These are phyloP conservation scores for Pilaira anomala DNA, from an alignment of 192 early-diverging fungal species.

Conservation along the genomic window DNA sequence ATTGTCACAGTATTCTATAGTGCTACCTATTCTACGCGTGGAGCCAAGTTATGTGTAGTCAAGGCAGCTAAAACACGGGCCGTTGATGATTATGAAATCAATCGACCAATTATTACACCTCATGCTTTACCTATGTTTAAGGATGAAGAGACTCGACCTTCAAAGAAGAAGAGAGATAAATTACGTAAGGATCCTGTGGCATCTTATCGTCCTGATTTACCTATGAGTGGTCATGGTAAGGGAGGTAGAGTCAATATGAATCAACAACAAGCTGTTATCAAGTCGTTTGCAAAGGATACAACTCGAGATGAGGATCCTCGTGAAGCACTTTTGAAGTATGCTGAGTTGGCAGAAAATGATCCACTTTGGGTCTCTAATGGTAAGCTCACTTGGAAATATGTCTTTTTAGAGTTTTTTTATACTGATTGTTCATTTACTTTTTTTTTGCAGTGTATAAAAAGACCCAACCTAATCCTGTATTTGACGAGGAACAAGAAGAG, in stretches of 20 bases:
- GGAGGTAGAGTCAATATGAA: slow-evolving; percentile 87
- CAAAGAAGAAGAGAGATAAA: slow-evolving; percentile 76
- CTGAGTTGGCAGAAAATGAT: slow-evolving; percentile 71
- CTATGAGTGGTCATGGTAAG: slow-evolving; percentile 73
- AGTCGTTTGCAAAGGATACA: slow-evolving; percentile 68
- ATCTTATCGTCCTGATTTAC: slow-evolving; percentile 75
- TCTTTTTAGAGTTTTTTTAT: background rate
- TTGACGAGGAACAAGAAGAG: slow-evolving; percentile 5
- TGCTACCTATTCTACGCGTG: slow-evolving; percentile 59
- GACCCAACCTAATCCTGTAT: slow-evolving; percentile 20
- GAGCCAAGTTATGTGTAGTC: slow-evolving; percentile 66
- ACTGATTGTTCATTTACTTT: background rate
- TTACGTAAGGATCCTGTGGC: slow-evolving; percentile 64
- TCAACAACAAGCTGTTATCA: slow-evolving; percentile 83
- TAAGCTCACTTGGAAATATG: slow-evolving; percentile 11
- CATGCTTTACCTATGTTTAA: slow-evolving; percentile 87
- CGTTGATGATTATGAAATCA: slow-evolving; percentile 59
- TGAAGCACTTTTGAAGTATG: slow-evolving; percentile 87
- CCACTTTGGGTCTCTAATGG: slow-evolving; percentile 76
- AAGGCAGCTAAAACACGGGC: slow-evolving; percentile 65
- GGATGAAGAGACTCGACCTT: slow-evolving; percentile 58
- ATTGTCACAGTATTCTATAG: slow-evolving; percentile 75
- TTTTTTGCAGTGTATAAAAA: slow-evolving; percentile 17
- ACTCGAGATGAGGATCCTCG: slow-evolving; percentile 86
- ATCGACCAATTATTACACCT: slow-evolving; percentile 81